phyloP scores from a whole-genome alignment of 768 basidiomycete genomes.

The Kwoniella newhampshirensis region DNA sequence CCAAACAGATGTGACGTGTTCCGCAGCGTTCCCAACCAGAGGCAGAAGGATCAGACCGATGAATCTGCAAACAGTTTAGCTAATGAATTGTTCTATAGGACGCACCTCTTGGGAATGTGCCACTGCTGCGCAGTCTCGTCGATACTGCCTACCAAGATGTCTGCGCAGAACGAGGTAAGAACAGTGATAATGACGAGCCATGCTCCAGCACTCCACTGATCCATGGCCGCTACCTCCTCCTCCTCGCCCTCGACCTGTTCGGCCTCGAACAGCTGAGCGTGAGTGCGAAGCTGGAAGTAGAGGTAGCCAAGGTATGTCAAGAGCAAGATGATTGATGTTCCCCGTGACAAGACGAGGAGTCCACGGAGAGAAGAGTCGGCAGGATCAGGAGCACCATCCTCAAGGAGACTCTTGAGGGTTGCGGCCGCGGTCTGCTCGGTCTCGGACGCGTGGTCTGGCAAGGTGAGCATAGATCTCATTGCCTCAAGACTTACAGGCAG shows the following conservation, averaged over 20 bases:
- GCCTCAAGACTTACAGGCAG: constrained; percentile 63
- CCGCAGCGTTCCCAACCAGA: constrained; percentile 65
- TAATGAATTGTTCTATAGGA: background rate
- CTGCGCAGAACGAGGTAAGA: constrained; percentile 83
- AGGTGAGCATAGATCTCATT: background rate
- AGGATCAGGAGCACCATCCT: constrained; percentile 40
- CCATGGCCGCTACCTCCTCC: constrained; percentile 65
- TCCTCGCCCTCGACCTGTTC: constrained; percentile 55
- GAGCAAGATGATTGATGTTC: constrained; percentile 74
- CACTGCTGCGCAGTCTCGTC: constrained; percentile 84
- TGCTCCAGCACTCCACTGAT: constrained; percentile 63
- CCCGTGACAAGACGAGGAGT: constrained; percentile 72
- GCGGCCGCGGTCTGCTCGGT: constrained; percentile 13
- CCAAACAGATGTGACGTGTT: constrained; percentile 77
- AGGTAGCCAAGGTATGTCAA: constrained; percentile 63
- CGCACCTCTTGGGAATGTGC: constrained; percentile 60
- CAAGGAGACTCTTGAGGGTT: constrained; percentile 21
- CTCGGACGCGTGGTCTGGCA: constrained; percentile 45
- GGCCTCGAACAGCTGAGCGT: constrained; percentile 65
- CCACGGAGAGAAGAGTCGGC: constrained; percentile 56
- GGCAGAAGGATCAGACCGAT: constrained; percentile 84
- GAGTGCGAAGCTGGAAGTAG: constrained; percentile 66
- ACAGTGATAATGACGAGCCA: constrained; percentile 72
- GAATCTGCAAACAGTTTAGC: constrained; percentile 55
- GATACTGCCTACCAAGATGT: constrained; percentile 81